Evolutionary conservation across 306 rosid species (phyloP), one percentile per base, ranked within the genome.

Genomic region (Rosa rugosa): DNA sequence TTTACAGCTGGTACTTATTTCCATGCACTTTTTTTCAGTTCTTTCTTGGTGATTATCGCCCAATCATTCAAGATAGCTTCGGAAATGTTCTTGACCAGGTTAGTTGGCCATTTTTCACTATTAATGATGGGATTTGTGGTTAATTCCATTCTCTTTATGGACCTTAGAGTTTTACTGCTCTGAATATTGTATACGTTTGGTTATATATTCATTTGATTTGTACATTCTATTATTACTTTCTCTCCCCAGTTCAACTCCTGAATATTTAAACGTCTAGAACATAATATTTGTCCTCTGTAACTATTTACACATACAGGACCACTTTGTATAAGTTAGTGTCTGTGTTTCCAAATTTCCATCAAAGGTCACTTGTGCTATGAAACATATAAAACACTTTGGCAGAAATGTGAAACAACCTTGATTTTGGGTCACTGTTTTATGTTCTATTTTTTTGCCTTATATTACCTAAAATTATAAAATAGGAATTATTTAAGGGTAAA

Each of bases 1-100:
- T 63, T 80, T 69, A 69, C 80, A 72, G 68, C 20, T 75, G 68
- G 74, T 47, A 75, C 76, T 83, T 71, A 77, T 17, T 36, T 50
- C 56, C 73, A 9, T 80, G 67, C 78, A 54, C 79, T 75, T 79
- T 54, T 73, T 83, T 76, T 70, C 91, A 96, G 99, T 96, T 96
- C 87, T 96, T 90, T 82, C 99, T 96, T 62, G 99, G 99, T 84
- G 99, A 95, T 90, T 95, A 88, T 86, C 98, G 97, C 76, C 99
- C 99, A 53, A 88, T 95, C 79, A 81, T 91, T 84, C 97, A 93
- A 79, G 99, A 95, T 84, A 86, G 85, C 70, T 80, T 87, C 72
- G 98, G 99, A 67, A 89, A 91, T 89, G 97, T 88, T 79, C 82
- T 95, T 79, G 99, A 95, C 84, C 98, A 90, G 97, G 99, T 95